Percentiles rank a stretch among this genome's conserved stretches.
phyloP scores from a whole-genome alignment of 352 stramenopile species.

The Blastocystis sp. region DNA sequence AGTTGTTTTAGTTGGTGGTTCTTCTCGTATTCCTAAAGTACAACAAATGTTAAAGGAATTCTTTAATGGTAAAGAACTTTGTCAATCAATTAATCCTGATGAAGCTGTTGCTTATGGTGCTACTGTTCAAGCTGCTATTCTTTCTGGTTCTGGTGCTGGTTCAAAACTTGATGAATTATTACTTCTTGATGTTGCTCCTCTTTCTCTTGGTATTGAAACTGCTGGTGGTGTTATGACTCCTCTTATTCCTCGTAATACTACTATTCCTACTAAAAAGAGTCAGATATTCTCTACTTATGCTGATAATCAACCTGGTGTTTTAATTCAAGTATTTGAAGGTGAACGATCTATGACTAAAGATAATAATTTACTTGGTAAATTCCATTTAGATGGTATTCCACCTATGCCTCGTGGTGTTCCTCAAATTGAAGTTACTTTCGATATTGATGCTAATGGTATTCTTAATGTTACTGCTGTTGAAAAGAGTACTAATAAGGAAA shows the following conservation, averaged over 20 bases:
- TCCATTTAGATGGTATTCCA: conserved; percentile 66
- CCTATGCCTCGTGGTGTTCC: conserved; percentile 63
- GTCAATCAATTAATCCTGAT: conserved; percentile 61
- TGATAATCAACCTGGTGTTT: conserved; percentile 69
- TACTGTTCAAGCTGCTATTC: conserved; percentile 84
- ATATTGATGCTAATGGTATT: conserved; percentile 57
- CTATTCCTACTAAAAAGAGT: conserved; percentile 63
- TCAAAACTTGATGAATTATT: conserved; percentile 69
- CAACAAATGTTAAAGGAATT: conserved; percentile 51
- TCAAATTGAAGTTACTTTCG: conserved; percentile 72
- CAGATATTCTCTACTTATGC: conserved; percentile 68
- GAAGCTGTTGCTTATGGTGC: conserved; percentile 69
- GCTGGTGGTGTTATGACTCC: conserved; percentile 68
- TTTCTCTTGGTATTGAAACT: conserved; percentile 69
- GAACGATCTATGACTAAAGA: conserved; percentile 72
- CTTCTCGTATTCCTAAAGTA: conserved; percentile 54
- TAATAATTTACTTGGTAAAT: conserved; percentile 70
- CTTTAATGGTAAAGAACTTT: conserved; percentile 54
- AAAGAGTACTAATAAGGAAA: conserved; percentile 67
- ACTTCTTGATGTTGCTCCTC: conserved; percentile 74
- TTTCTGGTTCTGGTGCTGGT: conserved; percentile 73
- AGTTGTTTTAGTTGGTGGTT: conserved; percentile 56
- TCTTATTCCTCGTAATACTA: conserved; percentile 67
- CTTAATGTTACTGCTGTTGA: conserved; percentile 41
- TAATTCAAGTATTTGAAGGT: conserved; percentile 74